These are phyloP conservation scores for Cladophialophora immunda DNA, from an alignment of 2,329 filamentous ascomycete genomes.

Conservation along the genomic window DNA sequence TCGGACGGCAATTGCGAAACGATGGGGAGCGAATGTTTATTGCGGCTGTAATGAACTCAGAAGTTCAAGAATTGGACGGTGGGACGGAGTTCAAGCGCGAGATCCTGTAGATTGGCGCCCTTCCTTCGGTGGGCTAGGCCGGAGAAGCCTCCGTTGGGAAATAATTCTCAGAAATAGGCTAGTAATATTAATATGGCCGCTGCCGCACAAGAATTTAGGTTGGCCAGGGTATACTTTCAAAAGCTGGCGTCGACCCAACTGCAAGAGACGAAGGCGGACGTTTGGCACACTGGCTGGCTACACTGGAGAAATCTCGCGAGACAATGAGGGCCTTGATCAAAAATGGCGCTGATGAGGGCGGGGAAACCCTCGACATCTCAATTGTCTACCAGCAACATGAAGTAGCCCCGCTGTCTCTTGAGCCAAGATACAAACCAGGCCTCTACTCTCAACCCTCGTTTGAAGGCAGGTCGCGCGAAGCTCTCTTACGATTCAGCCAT, in stretches of 20 bases:
- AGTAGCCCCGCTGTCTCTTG: constrained; percentile 14
- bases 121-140: neutral
- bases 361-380: constrained; percentile 20
- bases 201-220: constrained; percentile 6
- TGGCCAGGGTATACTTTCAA: constrained; percentile 10
- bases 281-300: constrained; percentile 15
- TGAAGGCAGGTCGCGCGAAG: constrained; percentile 12
- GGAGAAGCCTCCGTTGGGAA: constrained; percentile 9
- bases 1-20: constrained; percentile 1
- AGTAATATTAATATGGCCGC: constrained; percentile 10
- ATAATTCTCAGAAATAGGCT: constrained; percentile 1
- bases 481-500: constrained; percentile 18
- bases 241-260: constrained; percentile 10
- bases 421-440: constrained; percentile 10
- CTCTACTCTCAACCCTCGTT: constrained; percentile 11
- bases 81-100: constrained; percentile 15
- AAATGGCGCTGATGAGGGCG: constrained; percentile 14
- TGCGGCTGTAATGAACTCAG: constrained; percentile 4
- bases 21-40: constrained; percentile 12
- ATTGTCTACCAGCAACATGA: constrained; percentile 19
- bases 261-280: constrained; percentile 3
- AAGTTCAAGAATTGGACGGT: constrained; percentile 2
- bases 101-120: constrained; percentile 13
- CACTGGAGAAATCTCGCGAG: constrained; percentile 12
- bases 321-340: constrained; percentile 9